Evolutionary conservation across 495 filamentous ascomycete genomes (phyloP).

Genomic region (Hypoxylon perforatum): DNA sequence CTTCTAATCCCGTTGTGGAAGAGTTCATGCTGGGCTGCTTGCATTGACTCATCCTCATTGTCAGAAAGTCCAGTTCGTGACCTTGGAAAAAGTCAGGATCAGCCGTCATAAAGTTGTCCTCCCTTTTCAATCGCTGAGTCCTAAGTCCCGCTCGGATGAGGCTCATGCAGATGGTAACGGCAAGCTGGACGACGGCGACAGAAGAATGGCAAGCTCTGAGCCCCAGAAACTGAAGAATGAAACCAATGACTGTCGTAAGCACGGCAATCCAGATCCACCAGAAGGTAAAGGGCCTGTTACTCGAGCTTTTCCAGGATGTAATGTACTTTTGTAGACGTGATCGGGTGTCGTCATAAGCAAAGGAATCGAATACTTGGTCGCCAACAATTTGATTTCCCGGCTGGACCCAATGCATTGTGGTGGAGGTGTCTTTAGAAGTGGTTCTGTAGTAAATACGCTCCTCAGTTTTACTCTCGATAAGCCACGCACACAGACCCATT

Average conservation of each 20-base stretch:
- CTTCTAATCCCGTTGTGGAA: no score
- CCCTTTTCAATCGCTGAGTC: conserved; percentile 27
- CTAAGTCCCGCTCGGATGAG: conserved; percentile 54
- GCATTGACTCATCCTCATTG: no score
- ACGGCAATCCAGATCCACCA: no score
- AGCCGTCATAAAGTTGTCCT: conserved; percentile 24
- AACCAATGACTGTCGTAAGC: conserved; percentile 18
- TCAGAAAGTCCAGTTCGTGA: no score
- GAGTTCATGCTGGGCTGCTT: no score
- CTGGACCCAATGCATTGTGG: conserved; percentile 22
- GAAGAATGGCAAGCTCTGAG: conserved; percentile 58
- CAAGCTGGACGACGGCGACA: conserved; percentile 49
- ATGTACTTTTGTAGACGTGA: background rate
- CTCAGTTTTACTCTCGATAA: no score
- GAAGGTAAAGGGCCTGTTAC: no score
- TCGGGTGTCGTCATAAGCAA: background rate
- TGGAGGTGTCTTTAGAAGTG: background rate
- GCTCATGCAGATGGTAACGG: background rate
- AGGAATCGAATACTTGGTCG: conserved; percentile 28
- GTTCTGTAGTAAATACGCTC: background rate
- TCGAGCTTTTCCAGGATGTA: background rate
- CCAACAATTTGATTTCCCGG: conserved; percentile 41
- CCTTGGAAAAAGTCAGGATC: no score
- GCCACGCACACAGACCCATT: no score
- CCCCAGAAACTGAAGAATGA: conserved; percentile 57